Base-by-base conservation (phyloP, 2,329 filamentous ascomycete genomes). In the Chrysoporthe austroafricana region DNA sequence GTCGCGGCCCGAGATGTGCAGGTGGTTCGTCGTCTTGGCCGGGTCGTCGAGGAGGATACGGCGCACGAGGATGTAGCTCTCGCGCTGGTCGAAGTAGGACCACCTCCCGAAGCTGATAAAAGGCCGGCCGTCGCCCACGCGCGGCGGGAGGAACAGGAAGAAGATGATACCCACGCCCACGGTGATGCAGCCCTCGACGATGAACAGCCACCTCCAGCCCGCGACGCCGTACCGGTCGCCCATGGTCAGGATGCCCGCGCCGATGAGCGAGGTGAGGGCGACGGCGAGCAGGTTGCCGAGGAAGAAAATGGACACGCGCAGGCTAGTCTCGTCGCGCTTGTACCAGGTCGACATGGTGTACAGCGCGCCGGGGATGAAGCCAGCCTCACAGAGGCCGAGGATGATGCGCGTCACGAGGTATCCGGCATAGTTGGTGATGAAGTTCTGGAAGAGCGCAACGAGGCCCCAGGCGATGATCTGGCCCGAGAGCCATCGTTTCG, bases 151-250 rank as follows among this genome's bases (percentile, higher is more conserved):
- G 34, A 71, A 46, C 11, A 72, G 58, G 9, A 58, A 48, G 56
- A 78, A 76, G 50, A 77, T 59, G 36, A 76, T 71, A 21, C 77
- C 76, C 46, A 74, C 73, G 48, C 74, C 57, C 11, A 78, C 73
- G 13, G 77, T 78, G 69, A 78, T 76, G 9, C 73, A 62, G 18
- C 72, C 72, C 60, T 77, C 76, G 61, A 71, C 70, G 43, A 72
- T 63, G 66, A 83, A 82, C n/a, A 82, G 75, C 81, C 81, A 83
- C 70, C 79, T 77, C 81, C 81, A 83, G 21, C 81, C 81, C 8
- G 76, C 74, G 9, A 81, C 71, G 4, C 79, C 78, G 14, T 62
- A 44, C 4, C 46, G 46, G n/a, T 42, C 48, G 32, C 64, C 16
- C 58, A 66, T 66, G 58, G 34, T 54, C 13, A 66, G 57, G 32